Conservation (phyloP, 352 stramenopile species). For the Phytophthora pinifolia region DNA sequence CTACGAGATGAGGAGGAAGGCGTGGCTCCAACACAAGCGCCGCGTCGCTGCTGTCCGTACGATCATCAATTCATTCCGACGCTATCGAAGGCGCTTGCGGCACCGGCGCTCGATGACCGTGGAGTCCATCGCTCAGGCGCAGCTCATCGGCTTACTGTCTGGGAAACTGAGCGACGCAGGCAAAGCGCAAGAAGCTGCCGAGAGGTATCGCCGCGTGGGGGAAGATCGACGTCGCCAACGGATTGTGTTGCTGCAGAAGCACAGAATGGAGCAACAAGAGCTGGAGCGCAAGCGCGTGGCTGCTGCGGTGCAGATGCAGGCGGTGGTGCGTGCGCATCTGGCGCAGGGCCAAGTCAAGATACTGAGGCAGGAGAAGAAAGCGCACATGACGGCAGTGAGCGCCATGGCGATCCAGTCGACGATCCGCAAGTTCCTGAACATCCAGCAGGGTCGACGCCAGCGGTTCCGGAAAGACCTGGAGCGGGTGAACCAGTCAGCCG, state of each 20-base stretch:
- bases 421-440: constrained; percentile 55
- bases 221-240: constrained; percentile 57
- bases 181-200: constrained; percentile 21
- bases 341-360: constrained; percentile 30
- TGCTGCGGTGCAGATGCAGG: constrained; percentile 52
- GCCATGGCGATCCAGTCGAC: constrained; percentile 73
- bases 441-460: constrained; percentile 41
- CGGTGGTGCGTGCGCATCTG: constrained; percentile 44
- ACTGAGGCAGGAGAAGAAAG: constrained; percentile 47
- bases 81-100: constrained; percentile 39
- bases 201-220: constrained; percentile 50
- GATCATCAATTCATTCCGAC: constrained; percentile 49
- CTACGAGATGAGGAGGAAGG: constrained; percentile 24
- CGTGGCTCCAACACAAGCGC: constrained; percentile 28
- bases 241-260: constrained; percentile 50
- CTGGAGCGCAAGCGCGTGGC: constrained; percentile 41
- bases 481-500: constrained; percentile 59
- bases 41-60: constrained; percentile 27
- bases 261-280: constrained; percentile 50
- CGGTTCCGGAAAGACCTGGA: constrained; percentile 56
- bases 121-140: constrained; percentile 50
- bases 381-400: constrained; percentile 54
- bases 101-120: constrained; percentile 61
- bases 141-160: constrained; percentile 46
- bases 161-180: constrained; percentile 36